Percentiles rank a stretch among this genome's conserved stretches.
phyloP scores from a whole-genome alignment of 2,329 filamentous ascomycete genomes.

The Calonectria ilicicola region DNA sequence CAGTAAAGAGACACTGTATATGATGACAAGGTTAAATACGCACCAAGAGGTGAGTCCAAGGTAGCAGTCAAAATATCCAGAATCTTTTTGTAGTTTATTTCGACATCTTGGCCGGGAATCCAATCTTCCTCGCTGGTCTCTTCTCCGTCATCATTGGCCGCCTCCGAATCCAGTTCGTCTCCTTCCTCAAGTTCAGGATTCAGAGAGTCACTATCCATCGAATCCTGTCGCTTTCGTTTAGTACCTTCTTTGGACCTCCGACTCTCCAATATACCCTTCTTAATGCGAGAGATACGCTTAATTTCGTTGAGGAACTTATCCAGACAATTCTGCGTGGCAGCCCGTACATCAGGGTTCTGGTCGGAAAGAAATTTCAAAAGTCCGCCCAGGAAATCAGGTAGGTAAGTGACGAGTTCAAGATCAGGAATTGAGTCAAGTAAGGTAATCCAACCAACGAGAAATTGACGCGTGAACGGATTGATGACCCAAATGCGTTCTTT shows the following conservation, averaged over 20 bases:
- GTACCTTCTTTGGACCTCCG: constrained; percentile 76
- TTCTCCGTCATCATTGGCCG: constrained; percentile 68
- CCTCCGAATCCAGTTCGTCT: constrained; percentile 69
- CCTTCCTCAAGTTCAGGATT: constrained; percentile 70
- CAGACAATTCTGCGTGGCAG: constrained; percentile 87
- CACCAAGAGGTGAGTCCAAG: constrained; percentile 84
- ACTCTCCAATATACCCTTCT: constrained; percentile 91
- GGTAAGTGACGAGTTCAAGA: constrained; percentile 90
- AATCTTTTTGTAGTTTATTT: constrained; percentile 92
- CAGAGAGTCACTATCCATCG: constrained; percentile 74
- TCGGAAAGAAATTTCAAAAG: constrained; percentile 93
- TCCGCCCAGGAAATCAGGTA: constrained; percentile 91
- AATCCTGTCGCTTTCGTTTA: constrained; percentile 77
- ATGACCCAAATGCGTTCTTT: constrained; percentile 95
- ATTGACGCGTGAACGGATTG: constrained; percentile 94
- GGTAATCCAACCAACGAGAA: constrained; percentile 96
- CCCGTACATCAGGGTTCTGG: constrained; percentile 92
- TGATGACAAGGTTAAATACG: constrained; percentile 33
- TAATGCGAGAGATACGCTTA: constrained; percentile 91
- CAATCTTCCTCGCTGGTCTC: constrained; percentile 87
- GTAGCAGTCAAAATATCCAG: constrained; percentile 92
- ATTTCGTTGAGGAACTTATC: constrained; percentile 95
- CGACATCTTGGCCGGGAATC: constrained; percentile 96
- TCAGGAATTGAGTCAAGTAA: constrained; percentile 96
- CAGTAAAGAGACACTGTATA: constrained; percentile 18